These are phyloP conservation scores for Kwoniella pini DNA, from an alignment of 768 basidiomycete genomes.

Conservation along the genomic window DNA sequence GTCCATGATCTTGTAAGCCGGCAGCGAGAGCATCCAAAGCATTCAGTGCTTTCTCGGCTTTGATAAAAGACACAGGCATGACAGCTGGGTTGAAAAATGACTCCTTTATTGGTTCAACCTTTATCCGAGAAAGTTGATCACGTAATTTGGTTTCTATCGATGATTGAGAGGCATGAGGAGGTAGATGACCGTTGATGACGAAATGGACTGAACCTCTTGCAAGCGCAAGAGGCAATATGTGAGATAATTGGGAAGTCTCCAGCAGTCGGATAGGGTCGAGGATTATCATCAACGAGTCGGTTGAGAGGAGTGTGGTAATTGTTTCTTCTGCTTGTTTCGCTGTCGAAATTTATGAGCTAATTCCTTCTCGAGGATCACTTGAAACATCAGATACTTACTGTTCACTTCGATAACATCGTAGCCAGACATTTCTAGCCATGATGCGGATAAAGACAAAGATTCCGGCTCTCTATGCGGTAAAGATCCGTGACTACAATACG, in stretches of 20 bases:
- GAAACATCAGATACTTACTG: constrained; percentile 13
- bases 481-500: constrained; percentile 2
- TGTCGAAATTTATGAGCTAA: too few species aligned
- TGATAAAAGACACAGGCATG: constrained; percentile 22
- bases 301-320: constrained; percentile 22
- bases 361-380: too few species aligned
- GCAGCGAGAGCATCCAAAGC: constrained; percentile 29
- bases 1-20: constrained; percentile 14
- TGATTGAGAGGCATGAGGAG: constrained; percentile 10
- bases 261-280: constrained; percentile 48
- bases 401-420: constrained; percentile 36
- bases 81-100: background rate
- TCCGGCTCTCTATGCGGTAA: constrained; percentile 14
- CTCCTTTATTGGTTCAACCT: constrained; percentile 3
- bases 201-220: constrained; percentile 21
- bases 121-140: constrained; percentile 10
- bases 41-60: constrained; percentile 20
- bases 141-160: constrained; percentile 8
- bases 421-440: constrained; percentile 36
- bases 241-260: constrained; percentile 12
- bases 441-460: constrained; percentile 22
- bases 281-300: constrained; percentile 35
- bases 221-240: constrained; percentile 18
- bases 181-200: constrained; percentile 41
- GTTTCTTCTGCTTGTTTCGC: constrained; percentile 11